These are phyloP conservation scores for Crassisporium funariophilum DNA, from an alignment of 768 basidiomycete genomes.

Conservation along the genomic window DNA sequence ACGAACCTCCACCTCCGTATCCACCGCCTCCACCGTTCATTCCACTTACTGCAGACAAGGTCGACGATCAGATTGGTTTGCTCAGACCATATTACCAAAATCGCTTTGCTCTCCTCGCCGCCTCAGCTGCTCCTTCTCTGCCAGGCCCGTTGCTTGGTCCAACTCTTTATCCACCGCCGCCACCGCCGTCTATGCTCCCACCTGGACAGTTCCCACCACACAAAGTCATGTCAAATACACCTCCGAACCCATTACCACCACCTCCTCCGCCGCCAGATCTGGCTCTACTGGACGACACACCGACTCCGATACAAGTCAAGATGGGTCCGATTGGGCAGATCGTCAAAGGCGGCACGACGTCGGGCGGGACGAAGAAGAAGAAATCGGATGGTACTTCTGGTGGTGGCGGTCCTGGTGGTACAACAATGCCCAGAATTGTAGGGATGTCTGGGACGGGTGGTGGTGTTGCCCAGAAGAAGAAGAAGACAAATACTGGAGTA, in stretches of 20 bases:
- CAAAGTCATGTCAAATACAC: neutral
- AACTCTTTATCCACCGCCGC: conserved; percentile 2
- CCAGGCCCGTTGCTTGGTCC: conserved; percentile 14
- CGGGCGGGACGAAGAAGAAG: conserved; percentile 66
- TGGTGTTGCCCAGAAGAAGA: conserved; percentile 39
- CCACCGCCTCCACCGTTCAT: conserved; percentile 84
- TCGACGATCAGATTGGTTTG: conserved; percentile 83
- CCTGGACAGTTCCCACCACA: neutral
- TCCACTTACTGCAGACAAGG: conserved; percentile 62
- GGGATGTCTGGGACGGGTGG: conserved; percentile 8
- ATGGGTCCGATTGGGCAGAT: conserved; percentile 83
- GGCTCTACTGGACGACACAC: conserved; percentile 65
- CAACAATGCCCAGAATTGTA: conserved; percentile 21
- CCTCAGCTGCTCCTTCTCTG: conserved; percentile 22
- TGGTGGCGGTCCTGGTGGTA: conserved; percentile 25
- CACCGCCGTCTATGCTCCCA: conserved; percentile 7
- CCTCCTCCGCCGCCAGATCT: conserved; percentile 26
- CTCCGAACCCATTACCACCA: conserved; percentile 19
- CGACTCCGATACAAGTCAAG: conserved; percentile 60
- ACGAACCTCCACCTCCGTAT: conserved; percentile 79
- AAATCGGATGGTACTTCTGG: conserved; percentile 23
- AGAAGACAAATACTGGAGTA: conserved; percentile 41
- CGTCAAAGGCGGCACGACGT: conserved; percentile 47
- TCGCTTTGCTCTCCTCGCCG: conserved; percentile 50
- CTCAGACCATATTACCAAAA: conserved; percentile 74